A percentile compares a stretch with the other conserved stretches of the same genome.
phyloP scores from a whole-genome alignment of 805 yeast genomes.

The Cyberlindnera maritima region DNA sequence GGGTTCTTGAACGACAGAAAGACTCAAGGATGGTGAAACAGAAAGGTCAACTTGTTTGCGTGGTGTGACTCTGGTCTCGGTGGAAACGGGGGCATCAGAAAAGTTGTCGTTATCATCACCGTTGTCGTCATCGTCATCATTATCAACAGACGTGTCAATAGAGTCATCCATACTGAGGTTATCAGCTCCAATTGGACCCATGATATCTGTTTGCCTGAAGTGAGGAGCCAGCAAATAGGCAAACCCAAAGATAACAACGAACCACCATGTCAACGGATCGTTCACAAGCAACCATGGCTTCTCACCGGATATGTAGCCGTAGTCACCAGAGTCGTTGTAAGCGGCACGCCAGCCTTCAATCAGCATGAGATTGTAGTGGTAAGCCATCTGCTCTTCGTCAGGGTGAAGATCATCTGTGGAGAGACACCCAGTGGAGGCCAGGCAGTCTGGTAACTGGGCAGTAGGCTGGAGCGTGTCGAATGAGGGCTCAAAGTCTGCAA shows the following conservation, averaged over 20 bases:
- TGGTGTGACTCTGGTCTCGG: neutral
- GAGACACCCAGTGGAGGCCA: neutral
- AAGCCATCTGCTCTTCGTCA: neutral
- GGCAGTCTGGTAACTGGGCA: neutral
- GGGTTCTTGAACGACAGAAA: neutral
- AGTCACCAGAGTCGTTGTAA: too few species aligned
- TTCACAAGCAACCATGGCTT: too few species aligned
- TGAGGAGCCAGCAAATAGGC: too few species aligned
- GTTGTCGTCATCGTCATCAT: neutral
- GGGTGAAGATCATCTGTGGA: neutral
- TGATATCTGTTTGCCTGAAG: too few species aligned
- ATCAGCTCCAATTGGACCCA: neutral
- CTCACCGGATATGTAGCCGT: too few species aligned
- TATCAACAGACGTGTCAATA: neutral
- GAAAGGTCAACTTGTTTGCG: neutral
- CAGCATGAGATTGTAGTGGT: neutral
- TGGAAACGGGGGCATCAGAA: neutral
- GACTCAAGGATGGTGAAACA: neutral
- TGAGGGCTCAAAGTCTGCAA: neutral
- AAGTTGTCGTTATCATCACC: neutral
- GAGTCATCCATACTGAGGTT: neutral
- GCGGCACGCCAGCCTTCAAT: too few species aligned
- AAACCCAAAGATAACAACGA: too few species aligned
- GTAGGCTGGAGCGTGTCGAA: neutral
- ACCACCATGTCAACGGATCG: too few species aligned